A percentile compares a stretch with the other conserved stretches of the same genome.
Evolutionary conservation across 1,284 basidiomycete species (phyloP).

Genomic region (Marasmius fiardii): DNA sequence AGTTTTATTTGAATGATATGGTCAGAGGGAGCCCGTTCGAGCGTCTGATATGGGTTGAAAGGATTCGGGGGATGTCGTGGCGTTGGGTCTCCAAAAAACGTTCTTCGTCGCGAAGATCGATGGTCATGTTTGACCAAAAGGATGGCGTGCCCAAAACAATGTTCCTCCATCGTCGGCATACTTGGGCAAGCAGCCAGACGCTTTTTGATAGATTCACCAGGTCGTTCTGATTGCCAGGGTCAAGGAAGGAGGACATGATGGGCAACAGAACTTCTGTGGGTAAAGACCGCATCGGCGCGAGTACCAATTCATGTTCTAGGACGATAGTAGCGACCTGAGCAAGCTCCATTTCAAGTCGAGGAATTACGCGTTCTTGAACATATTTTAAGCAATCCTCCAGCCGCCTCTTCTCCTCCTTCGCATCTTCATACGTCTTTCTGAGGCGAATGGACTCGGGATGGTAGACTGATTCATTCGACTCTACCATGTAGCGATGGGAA

Average conservation of each 20-base stretch:
- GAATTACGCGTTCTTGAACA: neutral
- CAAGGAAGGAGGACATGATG: conserved; percentile 2
- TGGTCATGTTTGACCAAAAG: neutral
- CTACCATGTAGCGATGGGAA: neutral
- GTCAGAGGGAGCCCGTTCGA: neutral
- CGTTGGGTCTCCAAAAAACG: neutral
- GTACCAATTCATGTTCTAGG: neutral
- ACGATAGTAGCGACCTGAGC: neutral
- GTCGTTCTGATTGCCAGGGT: neutral
- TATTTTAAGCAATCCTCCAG: neutral
- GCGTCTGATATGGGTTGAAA: neutral
- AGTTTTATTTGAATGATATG: neutral
- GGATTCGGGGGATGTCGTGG: neutral
- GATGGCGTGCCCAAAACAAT: neutral
- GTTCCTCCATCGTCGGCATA: neutral
- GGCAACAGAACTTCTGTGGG: neutral
- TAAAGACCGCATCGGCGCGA: neutral
- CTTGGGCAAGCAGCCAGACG: neutral
- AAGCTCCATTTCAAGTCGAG: neutral
- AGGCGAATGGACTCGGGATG: neutral
- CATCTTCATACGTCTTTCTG: neutral
- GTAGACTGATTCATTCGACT: neutral
- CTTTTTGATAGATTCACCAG: neutral
- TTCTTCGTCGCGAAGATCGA: neutral
- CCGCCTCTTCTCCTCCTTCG: neutral